Percentiles rank a stretch among this genome's conserved stretches.
These are phyloP conservation scores for Gaultheria prostrata DNA, from an alignment of 148 eudicot species.

Conservation along the genomic window DNA sequence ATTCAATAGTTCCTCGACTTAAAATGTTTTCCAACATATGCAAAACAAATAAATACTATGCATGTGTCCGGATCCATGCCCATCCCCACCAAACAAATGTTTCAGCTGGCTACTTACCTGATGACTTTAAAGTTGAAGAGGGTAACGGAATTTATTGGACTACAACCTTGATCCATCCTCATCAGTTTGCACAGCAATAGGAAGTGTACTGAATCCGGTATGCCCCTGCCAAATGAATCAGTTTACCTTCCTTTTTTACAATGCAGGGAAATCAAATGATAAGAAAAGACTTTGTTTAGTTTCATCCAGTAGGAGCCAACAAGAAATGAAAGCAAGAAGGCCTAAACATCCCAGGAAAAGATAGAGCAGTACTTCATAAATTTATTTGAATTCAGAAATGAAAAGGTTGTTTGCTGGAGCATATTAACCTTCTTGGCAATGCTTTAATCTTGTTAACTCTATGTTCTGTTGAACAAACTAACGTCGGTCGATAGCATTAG, in stretches of 20 bases:
- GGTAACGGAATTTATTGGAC: neutral
- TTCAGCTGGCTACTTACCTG: neutral
- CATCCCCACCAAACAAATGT: neutral
- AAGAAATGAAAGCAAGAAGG: neutral
- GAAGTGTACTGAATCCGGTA: neutral
- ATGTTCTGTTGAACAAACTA: neutral
- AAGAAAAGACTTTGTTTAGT: neutral
- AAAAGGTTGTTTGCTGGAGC: neutral
- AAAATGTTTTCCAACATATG: neutral
- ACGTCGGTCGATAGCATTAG: neutral
- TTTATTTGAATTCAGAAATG: neutral
- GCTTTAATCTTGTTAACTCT: neutral
- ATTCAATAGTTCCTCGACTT: neutral
- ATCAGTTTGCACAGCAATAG: conserved; percentile 6
- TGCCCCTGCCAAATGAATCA: neutral
- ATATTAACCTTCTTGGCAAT: neutral
- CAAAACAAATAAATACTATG: neutral
- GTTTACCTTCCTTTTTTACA: neutral
- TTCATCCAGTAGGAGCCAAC: neutral
- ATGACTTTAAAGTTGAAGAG: neutral
- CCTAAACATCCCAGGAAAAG: neutral
- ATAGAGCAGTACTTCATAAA: neutral
- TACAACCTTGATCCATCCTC: neutral
- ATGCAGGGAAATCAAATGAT: neutral
- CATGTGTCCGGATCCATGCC: neutral